phyloP scores from a whole-genome alignment of 306 rosid species.

The Quercus mongolica region DNA sequence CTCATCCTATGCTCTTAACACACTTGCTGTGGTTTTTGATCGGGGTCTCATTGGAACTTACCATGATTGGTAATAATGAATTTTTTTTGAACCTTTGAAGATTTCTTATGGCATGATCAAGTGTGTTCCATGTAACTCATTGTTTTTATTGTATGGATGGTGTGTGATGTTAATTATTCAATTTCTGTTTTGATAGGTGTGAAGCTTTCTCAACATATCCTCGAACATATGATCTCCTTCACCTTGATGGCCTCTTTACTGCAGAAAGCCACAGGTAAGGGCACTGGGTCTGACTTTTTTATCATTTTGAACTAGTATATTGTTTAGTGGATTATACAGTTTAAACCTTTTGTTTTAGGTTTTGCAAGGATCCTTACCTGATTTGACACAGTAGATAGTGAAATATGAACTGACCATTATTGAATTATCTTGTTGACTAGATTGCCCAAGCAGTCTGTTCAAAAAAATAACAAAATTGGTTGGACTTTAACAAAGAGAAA shows the following conservation, averaged over 20 bases:
- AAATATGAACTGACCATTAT: neutral
- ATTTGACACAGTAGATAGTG: neutral
- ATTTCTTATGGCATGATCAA: neutral
- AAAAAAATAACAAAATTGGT: neutral
- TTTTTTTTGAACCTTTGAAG: neutral
- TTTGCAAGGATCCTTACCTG: neutral
- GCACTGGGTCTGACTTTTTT: neutral
- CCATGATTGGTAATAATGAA: conserved; percentile 75
- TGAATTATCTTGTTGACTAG: neutral
- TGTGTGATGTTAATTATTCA: conserved; percentile 21
- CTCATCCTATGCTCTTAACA: conserved; percentile 72
- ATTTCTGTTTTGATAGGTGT: conserved; percentile 61
- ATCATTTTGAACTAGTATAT: neutral
- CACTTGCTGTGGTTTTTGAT: conserved; percentile 82
- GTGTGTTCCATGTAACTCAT: neutral
- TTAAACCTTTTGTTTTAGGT: neutral
- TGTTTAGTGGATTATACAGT: neutral
- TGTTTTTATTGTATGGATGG: neutral
- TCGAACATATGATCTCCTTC: conserved; percentile 92
- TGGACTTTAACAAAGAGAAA: neutral
- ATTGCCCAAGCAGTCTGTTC: neutral
- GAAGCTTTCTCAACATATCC: conserved; percentile 98
- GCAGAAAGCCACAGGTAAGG: conserved; percentile 90
- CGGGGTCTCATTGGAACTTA: conserved; percentile 93
- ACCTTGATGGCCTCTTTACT: conserved; percentile 87